Conservation (phyloP, 768 basidiomycete species). For the Mycena leptocephala region DNA sequence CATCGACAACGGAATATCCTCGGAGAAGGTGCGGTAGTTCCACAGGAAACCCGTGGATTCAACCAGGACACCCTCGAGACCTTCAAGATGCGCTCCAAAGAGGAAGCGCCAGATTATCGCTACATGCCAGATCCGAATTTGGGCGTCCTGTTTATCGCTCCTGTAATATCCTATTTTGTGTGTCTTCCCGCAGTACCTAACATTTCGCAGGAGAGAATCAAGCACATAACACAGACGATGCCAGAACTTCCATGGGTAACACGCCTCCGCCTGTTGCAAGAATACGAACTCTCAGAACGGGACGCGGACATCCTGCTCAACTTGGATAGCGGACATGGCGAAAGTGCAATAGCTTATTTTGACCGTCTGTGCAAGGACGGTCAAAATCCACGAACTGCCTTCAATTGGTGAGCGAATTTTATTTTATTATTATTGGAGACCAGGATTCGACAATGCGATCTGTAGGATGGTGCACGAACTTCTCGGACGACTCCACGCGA, state of each 20-base stretch:
- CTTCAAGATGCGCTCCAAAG: conserved; percentile 88
- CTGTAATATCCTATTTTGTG: conserved; percentile 52
- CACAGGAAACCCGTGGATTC: conserved; percentile 94
- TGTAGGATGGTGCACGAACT: conserved; percentile 93
- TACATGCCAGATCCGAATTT: conserved; percentile 99
- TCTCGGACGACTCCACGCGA: conserved; percentile 80
- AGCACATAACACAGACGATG: conserved; percentile 65
- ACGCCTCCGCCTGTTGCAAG: conserved; percentile 67
- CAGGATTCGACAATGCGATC: not conserved
- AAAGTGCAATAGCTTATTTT: conserved; percentile 84
- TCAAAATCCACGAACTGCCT: conserved; percentile 78
- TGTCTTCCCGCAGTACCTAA: not conserved
- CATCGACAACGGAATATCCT: conserved; percentile 81
- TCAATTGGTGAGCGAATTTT: conserved; percentile 81
- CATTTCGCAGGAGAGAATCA: conserved; percentile 73
- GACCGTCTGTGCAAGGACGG: conserved; percentile 73
- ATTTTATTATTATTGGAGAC: not conserved
- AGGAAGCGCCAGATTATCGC: conserved; percentile 95
- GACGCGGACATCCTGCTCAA: conserved; percentile 85
- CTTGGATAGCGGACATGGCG: conserved; percentile 70
- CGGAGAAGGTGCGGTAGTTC: conserved; percentile 58
- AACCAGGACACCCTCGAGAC: conserved; percentile 89
- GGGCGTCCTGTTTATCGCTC: conserved; percentile 76
- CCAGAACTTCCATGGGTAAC: conserved; percentile 86
- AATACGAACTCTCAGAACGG: conserved; percentile 66